A percentile compares a stretch with the other conserved stretches of the same genome.
These are phyloP conservation scores for Tricholoma hemisulphureum DNA, from an alignment of 768 basidiomycete species.

Conservation along the genomic window DNA sequence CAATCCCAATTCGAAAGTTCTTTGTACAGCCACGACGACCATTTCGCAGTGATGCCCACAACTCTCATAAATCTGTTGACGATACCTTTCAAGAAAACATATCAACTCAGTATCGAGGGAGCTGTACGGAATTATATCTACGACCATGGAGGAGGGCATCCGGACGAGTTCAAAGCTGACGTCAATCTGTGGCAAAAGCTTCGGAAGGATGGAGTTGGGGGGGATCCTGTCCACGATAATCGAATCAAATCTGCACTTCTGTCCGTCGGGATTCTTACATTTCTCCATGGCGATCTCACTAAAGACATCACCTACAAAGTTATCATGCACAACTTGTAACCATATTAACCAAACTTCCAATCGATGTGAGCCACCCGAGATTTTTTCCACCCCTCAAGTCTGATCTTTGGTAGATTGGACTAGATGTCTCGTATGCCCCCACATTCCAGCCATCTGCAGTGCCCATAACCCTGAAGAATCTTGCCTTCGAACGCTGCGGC, in stretches of 20 bases:
- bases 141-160: slow-evolving; percentile 69
- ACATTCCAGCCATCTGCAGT: slow-evolving; percentile 58
- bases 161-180: slow-evolving; percentile 82
- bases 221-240: slow-evolving; percentile 49
- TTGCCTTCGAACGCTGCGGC: slow-evolving; percentile 79
- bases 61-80: slow-evolving; percentile 57
- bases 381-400: neutral
- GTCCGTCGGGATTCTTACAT: slow-evolving; percentile 43
- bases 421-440: slow-evolving; percentile 72
- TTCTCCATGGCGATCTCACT: neutral
- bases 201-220: slow-evolving; percentile 54
- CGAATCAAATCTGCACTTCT: slow-evolving; percentile 50
- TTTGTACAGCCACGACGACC: neutral
- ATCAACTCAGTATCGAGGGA: slow-evolving; percentile 50
- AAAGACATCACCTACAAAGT: slow-evolving; percentile 39
- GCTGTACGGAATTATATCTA: slow-evolving; percentile 65
- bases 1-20: no score
- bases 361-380: slow-evolving; percentile 49
- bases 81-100: slow-evolving; percentile 74
- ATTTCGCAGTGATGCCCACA: neutral
- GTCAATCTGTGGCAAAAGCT: slow-evolving; percentile 68
- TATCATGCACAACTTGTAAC: slow-evolving; percentile 91
- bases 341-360: slow-evolving; percentile 80
- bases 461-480: slow-evolving; percentile 64
- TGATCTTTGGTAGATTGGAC: slow-evolving; percentile 50